Percentiles rank a stretch among this genome's conserved stretches.
phyloP scores from a whole-genome alignment of 83 land plant genomes.

The Diphasiastrum complanatum region DNA sequence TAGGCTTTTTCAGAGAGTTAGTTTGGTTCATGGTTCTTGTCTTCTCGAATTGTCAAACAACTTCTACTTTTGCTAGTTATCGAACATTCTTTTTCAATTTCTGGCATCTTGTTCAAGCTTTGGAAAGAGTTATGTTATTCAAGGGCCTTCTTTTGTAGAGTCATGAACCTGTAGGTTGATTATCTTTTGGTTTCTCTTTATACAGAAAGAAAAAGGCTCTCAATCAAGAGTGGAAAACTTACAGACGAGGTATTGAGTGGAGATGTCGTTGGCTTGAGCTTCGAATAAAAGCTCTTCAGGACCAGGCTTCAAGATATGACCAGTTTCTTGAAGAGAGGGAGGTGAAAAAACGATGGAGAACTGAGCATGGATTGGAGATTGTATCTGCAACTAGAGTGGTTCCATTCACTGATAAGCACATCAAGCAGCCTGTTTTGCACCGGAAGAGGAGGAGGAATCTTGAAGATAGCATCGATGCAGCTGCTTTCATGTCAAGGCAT shows the following conservation, averaged over 20 bases:
- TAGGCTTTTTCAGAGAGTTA: no score
- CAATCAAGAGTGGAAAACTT: conserved; percentile 38
- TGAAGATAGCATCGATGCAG: conserved; percentile 29
- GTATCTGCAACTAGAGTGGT: conserved; percentile 22
- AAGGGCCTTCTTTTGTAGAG: no score
- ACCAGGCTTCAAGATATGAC: conserved; percentile 26
- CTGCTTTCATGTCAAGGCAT: conserved; percentile 36
- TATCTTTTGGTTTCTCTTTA: no score
- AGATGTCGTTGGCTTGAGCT: conserved; percentile 44
- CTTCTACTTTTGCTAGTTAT: no score
- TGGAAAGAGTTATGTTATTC: no score
- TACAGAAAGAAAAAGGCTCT: conserved; percentile 43
- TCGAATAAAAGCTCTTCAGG: conserved; percentile 32
- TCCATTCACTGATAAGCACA: neutral
- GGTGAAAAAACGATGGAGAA: conserved; percentile 16
- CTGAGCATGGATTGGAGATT: conserved; percentile 13
- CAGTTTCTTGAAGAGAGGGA: conserved; percentile 12
- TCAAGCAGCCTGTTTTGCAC: conserved; percentile 17
- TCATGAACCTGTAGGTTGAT: no score
- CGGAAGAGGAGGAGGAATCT: conserved; percentile 32
- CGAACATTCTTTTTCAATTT: no score
- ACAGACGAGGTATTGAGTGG: conserved; percentile 45
- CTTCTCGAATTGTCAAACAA: no score
- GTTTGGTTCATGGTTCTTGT: no score
- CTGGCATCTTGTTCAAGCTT: no score